These are phyloP conservation scores for Pichia sp. DNA, from an alignment of 1,139 yeast genomes.

Conservation along the genomic window DNA sequence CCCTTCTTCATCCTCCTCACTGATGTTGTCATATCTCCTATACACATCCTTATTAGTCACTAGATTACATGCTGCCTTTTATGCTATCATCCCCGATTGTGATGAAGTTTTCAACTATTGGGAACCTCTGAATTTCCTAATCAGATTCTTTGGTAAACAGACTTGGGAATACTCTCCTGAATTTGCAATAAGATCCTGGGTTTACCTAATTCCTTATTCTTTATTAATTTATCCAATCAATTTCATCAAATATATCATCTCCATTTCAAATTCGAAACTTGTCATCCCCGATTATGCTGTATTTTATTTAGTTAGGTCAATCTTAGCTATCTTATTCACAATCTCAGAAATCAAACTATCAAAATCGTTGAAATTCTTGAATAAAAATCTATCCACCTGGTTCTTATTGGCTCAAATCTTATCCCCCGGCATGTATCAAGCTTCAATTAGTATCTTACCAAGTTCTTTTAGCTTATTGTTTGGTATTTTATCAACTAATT, in stretches of 20 bases:
- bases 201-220: conserved; percentile 55
- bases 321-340: conserved; percentile 49
- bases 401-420: conserved; percentile 43
- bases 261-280: conserved; percentile 6
- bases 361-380: conserved; percentile 36
- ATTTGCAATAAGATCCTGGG: conserved; percentile 82
- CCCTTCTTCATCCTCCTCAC: too few relatives aligned
- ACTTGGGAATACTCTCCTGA: conserved; percentile 97
- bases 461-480: conserved; percentile 79
- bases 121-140: conserved; percentile 81
- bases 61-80: conserved; percentile 43
- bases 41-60: conserved; percentile 26
- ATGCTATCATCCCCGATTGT: conserved; percentile 74
- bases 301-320: conserved; percentile 51
- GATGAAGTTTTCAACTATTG: conserved; percentile 87
- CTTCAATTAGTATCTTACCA: conserved; percentile 78
- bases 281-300: conserved; percentile 32
- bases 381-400: conserved; percentile 45
- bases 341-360: conserved; percentile 49
- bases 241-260: neutral
- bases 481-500: conserved; percentile 48
- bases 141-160: conserved; percentile 82
- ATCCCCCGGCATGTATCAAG: conserved; percentile 75
- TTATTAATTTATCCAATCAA: conserved; percentile 36
- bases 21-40: conserved; percentile 9